A percentile compares a stretch with the other conserved stretches of the same genome.
These are phyloP conservation scores for Peronospora farinosa DNA, from an alignment of 352 stramenopile genomes.

Conservation along the genomic window DNA sequence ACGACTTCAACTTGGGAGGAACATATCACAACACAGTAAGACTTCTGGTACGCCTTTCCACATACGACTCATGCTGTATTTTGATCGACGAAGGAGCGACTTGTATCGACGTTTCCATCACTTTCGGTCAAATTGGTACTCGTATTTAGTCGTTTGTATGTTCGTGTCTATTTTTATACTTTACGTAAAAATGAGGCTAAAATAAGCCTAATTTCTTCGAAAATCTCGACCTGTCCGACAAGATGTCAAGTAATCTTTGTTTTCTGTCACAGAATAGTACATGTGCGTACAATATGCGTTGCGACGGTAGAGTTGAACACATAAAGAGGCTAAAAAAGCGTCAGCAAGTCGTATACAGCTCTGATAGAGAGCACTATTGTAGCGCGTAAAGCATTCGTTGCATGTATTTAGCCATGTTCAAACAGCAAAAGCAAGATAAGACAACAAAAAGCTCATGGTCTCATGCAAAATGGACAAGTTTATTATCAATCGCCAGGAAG, in stretches of 20 bases:
- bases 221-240: constrained; percentile 16
- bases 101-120: background rate
- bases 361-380: no score
- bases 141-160: background rate
- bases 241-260: constrained; percentile 3
- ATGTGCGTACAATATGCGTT: background rate
- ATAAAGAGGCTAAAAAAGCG: no score
- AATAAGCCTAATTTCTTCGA: constrained; percentile 1
- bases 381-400: no score
- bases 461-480: no score
- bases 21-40: constrained; percentile 1
- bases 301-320: no score
- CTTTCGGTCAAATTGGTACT: background rate
- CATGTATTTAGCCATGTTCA: no score
- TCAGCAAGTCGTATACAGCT: no score
- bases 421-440: no score
- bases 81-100: constrained; percentile 12
- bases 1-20: no score
- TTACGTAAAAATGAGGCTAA: constrained; percentile 11
- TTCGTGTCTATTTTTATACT: background rate
- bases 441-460: background rate
- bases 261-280: background rate
- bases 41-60: constrained; percentile 10
- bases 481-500: no score
- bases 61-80: constrained; percentile 11